Conservation (phyloP, 2,329 filamentous ascomycete genomes). For the Phyllachora maydis region DNA sequence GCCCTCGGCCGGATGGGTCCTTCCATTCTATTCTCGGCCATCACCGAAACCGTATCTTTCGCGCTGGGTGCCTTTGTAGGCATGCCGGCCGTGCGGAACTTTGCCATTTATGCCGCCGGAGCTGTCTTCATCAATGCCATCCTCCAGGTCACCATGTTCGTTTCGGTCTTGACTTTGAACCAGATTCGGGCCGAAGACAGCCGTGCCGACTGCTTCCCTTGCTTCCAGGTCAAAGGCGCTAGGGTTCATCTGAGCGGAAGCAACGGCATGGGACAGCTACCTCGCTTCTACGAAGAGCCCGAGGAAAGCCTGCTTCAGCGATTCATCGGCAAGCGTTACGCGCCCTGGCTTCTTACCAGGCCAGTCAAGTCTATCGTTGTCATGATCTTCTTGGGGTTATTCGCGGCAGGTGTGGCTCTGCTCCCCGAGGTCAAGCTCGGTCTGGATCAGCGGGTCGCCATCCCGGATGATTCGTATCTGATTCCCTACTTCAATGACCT, state of each 20-base stretch:
- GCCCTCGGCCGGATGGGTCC: slow-evolving; percentile 93
- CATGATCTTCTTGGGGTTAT: slow-evolving; percentile 66
- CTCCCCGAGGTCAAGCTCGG: slow-evolving; percentile 73
- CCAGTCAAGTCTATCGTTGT: slow-evolving; percentile 62
- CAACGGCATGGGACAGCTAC: slow-evolving; percentile 29
- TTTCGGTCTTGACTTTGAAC: slow-evolving; percentile 79
- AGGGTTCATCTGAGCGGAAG: slow-evolving; percentile 41
- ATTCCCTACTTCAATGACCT: slow-evolving; percentile 95
- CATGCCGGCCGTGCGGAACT: slow-evolving; percentile 96
- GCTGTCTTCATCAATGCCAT: slow-evolving; percentile 94
- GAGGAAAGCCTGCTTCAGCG: slow-evolving; percentile 69
- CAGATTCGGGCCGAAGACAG: slow-evolving; percentile 77
- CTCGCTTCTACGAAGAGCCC: slow-evolving; percentile 49
- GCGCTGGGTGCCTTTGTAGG: slow-evolving; percentile 82
- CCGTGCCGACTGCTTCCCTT: slow-evolving; percentile 83
- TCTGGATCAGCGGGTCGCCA: slow-evolving; percentile 82
- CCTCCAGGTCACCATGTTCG: slow-evolving; percentile 93
- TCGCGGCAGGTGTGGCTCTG: slow-evolving; percentile 68
- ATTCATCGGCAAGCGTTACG: slow-evolving; percentile 82
- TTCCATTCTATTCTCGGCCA: slow-evolving; percentile 86
- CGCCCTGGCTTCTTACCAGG: slow-evolving; percentile 59
- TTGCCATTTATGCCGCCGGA: slow-evolving; percentile 87
- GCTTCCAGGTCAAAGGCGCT: slow-evolving; percentile 59
- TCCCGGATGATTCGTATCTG: slow-evolving; percentile 84
- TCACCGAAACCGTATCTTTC: slow-evolving; percentile 87